Evolutionary conservation across 2,329 filamentous ascomycete genomes (phyloP).

Genomic region (Harringtonia aguacate): DNA sequence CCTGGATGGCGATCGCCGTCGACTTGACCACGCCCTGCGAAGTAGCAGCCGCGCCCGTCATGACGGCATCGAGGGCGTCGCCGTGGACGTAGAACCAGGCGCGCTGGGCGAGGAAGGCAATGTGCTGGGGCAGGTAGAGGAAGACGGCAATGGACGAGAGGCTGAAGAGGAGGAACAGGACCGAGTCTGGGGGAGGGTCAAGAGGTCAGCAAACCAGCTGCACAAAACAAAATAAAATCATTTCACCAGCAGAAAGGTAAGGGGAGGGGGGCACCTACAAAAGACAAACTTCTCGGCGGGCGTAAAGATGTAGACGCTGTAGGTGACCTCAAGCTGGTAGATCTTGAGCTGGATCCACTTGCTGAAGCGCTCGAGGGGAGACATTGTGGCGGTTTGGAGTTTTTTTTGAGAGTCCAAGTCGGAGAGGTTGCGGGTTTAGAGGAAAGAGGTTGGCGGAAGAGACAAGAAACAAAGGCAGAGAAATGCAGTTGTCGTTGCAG

Average conservation of each 20-base stretch:
- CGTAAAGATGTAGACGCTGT: conserved; percentile 94
- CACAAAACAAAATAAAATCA: not conserved
- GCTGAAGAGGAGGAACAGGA: conserved; percentile 81
- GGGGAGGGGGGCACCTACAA: no score
- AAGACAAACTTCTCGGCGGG: conserved; percentile 94
- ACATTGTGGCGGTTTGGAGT: conserved; percentile 25
- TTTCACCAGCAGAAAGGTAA: no score
- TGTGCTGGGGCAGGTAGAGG: conserved; percentile 88
- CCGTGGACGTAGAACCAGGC: conserved; percentile 94
- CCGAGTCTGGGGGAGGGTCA: conserved; percentile 54
- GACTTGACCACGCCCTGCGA: conserved; percentile 33
- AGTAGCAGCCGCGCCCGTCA: conserved; percentile 26
- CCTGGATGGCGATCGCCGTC: conserved; percentile 24
- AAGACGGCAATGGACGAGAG: conserved; percentile 78
- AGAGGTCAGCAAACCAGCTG: not conserved
- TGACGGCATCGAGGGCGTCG: conserved; percentile 38
- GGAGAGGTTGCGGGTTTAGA: not conserved
- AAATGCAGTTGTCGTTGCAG: no score
- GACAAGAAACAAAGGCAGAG: no score
- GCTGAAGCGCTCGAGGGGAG: conserved; percentile 44
- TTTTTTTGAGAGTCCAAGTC: not conserved
- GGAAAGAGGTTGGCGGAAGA: no score
- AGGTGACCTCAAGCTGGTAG: conserved; percentile 97
- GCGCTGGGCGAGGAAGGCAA: conserved; percentile 70
- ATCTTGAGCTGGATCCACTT: conserved; percentile 90